phyloP scores from a whole-genome alignment of 106 monocot species.

The Hemerocallis citrina region DNA sequence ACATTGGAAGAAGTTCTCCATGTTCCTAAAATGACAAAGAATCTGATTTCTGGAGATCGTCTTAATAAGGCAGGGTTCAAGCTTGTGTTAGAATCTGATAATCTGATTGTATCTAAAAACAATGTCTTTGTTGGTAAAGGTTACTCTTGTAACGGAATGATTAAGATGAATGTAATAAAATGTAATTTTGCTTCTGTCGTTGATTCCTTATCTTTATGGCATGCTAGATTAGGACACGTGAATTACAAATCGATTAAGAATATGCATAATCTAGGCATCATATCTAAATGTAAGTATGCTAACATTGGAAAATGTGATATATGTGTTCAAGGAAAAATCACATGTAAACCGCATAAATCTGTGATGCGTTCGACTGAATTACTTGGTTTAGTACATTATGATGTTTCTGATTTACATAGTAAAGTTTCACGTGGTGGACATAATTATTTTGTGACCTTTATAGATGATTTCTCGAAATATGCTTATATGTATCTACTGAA shows the following conservation, averaged over 20 bases:
- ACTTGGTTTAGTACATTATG: background rate
- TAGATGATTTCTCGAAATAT: background rate
- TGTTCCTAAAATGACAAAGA: too few relatives aligned
- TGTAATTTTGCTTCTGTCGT: background rate
- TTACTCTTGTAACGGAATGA: too few relatives aligned
- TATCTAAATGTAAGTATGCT: background rate
- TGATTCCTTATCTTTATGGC: background rate
- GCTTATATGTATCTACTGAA: background rate
- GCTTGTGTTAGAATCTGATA: too few relatives aligned
- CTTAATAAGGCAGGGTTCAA: too few relatives aligned
- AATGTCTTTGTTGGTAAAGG: too few relatives aligned
- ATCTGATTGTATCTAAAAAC: too few relatives aligned
- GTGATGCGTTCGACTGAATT: background rate
- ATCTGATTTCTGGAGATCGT: too few relatives aligned
- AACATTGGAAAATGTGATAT: background rate
- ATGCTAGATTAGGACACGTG: background rate
- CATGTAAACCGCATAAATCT: background rate
- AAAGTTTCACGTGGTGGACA: background rate
- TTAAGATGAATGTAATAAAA: too few relatives aligned
- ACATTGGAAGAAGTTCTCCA: too few relatives aligned
- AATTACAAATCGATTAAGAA: background rate
- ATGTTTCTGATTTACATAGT: background rate
- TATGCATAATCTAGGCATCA: background rate
- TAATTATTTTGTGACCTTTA: background rate
- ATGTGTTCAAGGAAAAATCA: background rate